phyloP scores from a whole-genome alignment of 2,329 filamentous ascomycete genomes.

The Penicillium sclerotigenum region DNA sequence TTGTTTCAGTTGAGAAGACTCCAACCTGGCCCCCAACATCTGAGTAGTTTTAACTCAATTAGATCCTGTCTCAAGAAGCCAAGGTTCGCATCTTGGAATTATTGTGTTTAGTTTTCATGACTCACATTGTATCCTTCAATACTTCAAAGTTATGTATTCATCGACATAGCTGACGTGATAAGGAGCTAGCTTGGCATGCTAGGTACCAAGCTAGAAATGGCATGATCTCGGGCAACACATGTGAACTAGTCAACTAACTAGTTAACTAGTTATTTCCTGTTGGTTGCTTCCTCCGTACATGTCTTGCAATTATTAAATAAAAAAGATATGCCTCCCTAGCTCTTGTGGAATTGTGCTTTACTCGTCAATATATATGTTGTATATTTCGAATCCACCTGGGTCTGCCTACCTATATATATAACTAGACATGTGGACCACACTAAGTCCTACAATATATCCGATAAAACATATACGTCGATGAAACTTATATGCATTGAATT shows the following conservation, averaged over 20 bases:
- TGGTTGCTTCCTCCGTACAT: not conserved
- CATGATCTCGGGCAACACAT: not conserved
- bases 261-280: not conserved
- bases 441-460: not conserved
- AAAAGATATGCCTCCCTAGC: not conserved
- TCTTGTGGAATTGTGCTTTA: not conserved
- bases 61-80: not conserved
- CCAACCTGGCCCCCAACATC: not conserved
- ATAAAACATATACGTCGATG: not conserved
- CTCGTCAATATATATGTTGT: not conserved
- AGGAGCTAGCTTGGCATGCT: not conserved
- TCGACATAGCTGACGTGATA: not conserved
- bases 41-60: not conserved
- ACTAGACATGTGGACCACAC: not conserved
- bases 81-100: not conserved
- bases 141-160: not conserved
- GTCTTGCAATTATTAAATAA: too few species aligned
- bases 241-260: too few species aligned
- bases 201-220: not conserved
- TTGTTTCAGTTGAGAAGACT: not conserved
- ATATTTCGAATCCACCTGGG: not conserved
- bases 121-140: too few species aligned
- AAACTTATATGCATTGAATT: not conserved
- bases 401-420: not conserved
- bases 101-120: not conserved